phyloP scores from a whole-genome alignment of 2,329 filamentous ascomycete species.

The Colletotrichum tropicicola region DNA sequence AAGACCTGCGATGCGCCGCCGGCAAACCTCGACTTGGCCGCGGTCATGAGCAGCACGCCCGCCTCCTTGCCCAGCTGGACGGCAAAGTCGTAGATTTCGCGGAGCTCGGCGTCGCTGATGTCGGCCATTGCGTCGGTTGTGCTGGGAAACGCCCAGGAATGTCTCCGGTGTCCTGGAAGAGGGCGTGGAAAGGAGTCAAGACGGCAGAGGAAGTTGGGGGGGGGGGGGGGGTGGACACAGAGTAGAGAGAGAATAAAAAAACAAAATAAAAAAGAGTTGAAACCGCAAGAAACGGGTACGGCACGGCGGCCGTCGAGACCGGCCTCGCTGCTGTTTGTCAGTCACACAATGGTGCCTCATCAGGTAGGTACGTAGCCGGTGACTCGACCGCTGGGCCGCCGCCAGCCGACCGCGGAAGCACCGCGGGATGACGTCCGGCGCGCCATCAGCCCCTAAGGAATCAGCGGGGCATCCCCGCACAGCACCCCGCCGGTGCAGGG shows the following conservation, averaged over 20 bases:
- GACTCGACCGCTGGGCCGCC: slow-evolving; percentile 25
- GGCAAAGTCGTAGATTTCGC: slow-evolving; percentile 75
- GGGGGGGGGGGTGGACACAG: too few relatives aligned
- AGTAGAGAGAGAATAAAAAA: background rate
- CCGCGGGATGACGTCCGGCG: slow-evolving; percentile 22
- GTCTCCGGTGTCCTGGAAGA: too few relatives aligned
- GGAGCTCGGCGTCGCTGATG: slow-evolving; percentile 58
- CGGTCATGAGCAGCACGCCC: slow-evolving; percentile 72
- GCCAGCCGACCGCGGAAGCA: slow-evolving; percentile 28
- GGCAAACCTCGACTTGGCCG: slow-evolving; percentile 64
- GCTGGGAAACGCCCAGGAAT: background rate
- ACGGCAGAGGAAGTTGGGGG: too few relatives aligned
- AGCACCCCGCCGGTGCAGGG: too few relatives aligned
- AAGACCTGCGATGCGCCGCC: slow-evolving; percentile 47
- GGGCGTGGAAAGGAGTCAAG: too few relatives aligned
- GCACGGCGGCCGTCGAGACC: background rate
- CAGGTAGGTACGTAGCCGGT: background rate
- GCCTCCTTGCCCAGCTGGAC: slow-evolving; percentile 76
- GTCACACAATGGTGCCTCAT: background rate
- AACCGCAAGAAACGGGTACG: background rate
- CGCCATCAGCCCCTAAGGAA: background rate
- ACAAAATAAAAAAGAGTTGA: background rate
- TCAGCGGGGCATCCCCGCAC: too few relatives aligned
- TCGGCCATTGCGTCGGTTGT: slow-evolving; percentile 26
- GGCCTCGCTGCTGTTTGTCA: background rate